phyloP scores from a whole-genome alignment of 108 stramenopile species.

The Seminavis robusta region DNA sequence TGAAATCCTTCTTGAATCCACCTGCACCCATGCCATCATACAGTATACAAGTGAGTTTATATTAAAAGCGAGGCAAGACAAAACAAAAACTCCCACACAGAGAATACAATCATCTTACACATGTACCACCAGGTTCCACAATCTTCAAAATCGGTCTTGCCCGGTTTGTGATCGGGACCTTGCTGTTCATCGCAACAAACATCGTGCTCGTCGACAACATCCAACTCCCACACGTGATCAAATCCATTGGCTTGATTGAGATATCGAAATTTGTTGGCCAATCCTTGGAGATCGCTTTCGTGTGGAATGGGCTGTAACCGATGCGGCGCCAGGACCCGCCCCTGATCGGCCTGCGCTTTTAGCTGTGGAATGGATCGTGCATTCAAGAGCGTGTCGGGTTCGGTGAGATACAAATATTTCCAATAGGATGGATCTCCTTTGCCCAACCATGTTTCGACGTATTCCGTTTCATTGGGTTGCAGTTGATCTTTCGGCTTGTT shows the following conservation, averaged over 20 bases:
- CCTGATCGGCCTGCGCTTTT: constrained; percentile 13
- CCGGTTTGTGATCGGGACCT: neutral
- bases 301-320: constrained; percentile 49
- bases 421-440: constrained; percentile 6
- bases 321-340: constrained; percentile 35
- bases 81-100: no score
- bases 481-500: neutral
- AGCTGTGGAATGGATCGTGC: constrained; percentile 14
- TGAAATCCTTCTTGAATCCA: no score
- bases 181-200: neutral
- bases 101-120: neutral
- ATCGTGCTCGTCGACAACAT: neutral
- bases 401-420: constrained; percentile 42
- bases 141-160: neutral
- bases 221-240: neutral
- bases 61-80: no score
- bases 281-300: constrained; percentile 18
- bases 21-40: no score
- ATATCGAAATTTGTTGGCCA: no score
- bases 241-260: neutral
- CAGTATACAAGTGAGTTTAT: no score
- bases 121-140: neutral
- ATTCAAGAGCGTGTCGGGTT: constrained; percentile 38
- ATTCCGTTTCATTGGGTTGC: no score
- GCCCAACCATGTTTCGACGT: constrained; percentile 31